Evolutionary conservation across 257 asterid genomes (phyloP).

Genomic region (Henckelia pumila): DNA sequence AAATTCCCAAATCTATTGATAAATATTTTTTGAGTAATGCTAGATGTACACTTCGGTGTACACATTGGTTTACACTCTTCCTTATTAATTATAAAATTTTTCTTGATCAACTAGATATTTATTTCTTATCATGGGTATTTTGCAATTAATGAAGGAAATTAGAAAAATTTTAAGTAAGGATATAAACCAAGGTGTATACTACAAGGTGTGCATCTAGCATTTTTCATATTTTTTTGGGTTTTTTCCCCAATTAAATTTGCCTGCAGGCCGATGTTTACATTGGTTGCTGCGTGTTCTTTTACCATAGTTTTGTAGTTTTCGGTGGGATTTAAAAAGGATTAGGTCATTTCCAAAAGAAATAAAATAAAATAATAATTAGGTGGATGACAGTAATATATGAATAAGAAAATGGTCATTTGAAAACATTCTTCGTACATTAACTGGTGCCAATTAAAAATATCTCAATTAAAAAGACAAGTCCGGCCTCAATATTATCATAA

Average conservation of each 20-base stretch:
- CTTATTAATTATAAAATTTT: no score
- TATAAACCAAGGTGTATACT: no score
- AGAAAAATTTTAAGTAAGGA: no score
- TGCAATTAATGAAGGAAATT: no score
- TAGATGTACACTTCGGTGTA: no score
- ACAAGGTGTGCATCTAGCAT: no score
- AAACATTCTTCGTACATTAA: not conserved
- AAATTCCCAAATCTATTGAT: not conserved
- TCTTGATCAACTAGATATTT: no score
- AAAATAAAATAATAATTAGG: not conserved
- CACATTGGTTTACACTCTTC: no score
- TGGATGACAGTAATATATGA: not conserved
- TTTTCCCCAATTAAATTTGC: no score
- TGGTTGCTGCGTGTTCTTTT: not conserved
- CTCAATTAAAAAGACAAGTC: conserved; percentile 1
- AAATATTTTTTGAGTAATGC: no score
- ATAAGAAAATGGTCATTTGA: not conserved
- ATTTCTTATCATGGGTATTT: no score
- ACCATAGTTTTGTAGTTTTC: not conserved
- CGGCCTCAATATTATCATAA: conserved; percentile 21
- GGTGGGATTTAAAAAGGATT: not conserved
- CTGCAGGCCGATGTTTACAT: conserved; percentile 13
- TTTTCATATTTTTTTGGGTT: no score
- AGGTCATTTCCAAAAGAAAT: not conserved
- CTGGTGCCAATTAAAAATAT: not conserved